Evolutionary conservation across 2,329 filamentous ascomycete species (phyloP), one percentile per base, ranked within the genome.

Genomic region (Pseudocercospora pini-densiflorae): DNA sequence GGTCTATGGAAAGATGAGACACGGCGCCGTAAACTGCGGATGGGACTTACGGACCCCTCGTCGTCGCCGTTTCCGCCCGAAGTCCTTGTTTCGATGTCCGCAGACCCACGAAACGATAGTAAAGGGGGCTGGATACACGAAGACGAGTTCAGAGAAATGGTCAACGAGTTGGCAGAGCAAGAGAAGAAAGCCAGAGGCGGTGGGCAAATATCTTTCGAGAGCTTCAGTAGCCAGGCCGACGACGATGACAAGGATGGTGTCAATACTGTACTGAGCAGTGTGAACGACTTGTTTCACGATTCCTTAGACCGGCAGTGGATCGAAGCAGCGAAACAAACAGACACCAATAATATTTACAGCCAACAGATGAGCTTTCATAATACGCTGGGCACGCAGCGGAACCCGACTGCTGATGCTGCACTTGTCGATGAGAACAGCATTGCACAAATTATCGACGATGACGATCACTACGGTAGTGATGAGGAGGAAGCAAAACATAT

Each of bases 91-190:
- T 92, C 93, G 2, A 96, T 98, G 89, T 97, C 93, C 45, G 93
- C 93, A 5, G 91, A 95, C 77, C 83, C 89, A 33, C 87, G 93
- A 61, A 86, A 92, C 66, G 87, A 88, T 2, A 86, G 89, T 45
- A 84, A 88, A n/a, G 88, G 89, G n/a, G 90, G 89, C 0, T 99
- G 95, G 94, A 90, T 97, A 63, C 94, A 97, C 71, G 94, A 98
- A 77, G 89, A 92, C 55, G 94, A 97, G 74, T 94, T 90, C 74
- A 84, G 88, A 33, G 82, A 89, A 51, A 85, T 91, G 71, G 82
- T 97, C 1, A 79, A 82, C 31, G 81, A 86, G 27, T 82, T 96
- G 24, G 87, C 92, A 8, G 76, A 80, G 0, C 83, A 90, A 24
- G 93, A 97, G 76, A 85, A 82, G 66, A 79, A 79, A 5, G 82